Conservation (phyloP, 2,329 filamentous ascomycete species). For the Zymoseptoria pseudotritici region DNA sequence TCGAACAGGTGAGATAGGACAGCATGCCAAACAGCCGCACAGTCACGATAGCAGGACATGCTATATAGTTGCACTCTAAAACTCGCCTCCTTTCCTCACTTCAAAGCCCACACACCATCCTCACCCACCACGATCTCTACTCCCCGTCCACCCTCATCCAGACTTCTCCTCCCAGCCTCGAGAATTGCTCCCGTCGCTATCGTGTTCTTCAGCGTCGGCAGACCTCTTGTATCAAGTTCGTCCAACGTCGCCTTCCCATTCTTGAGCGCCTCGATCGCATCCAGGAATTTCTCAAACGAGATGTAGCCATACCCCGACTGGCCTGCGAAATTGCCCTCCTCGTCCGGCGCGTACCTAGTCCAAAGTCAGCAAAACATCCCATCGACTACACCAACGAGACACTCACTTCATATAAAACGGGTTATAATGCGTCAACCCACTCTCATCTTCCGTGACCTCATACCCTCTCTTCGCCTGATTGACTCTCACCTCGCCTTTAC, state of each 20-base stretch:
- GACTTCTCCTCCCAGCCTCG: constrained; percentile 73
- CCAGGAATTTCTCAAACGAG: constrained; percentile 92
- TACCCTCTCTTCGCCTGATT: constrained; percentile 94
- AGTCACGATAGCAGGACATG: too few species aligned
- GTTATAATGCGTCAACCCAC: constrained; percentile 74
- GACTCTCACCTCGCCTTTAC: constrained; percentile 75
- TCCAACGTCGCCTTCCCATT: constrained; percentile 63
- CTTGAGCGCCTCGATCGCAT: constrained; percentile 73
- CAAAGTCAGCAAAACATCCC: background rate
- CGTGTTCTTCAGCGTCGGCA: constrained; percentile 83
- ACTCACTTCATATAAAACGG: constrained; percentile 40
- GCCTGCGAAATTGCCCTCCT: constrained; percentile 83
- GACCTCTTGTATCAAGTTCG: constrained; percentile 68
- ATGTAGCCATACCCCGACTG: constrained; percentile 91
- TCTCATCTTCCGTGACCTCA: constrained; percentile 79
- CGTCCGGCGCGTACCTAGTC: constrained; percentile 12
- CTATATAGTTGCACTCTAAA: background rate
- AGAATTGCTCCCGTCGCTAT: constrained; percentile 87
- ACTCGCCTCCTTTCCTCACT: constrained; percentile 29
- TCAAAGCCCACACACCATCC: constrained; percentile 61
- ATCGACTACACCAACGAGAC: background rate
- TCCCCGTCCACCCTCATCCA: constrained; percentile 68
- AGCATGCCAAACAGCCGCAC: too few species aligned
- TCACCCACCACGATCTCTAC: constrained; percentile 61
- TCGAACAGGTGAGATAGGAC: too few species aligned